A percentile compares a stretch with the other conserved stretches of the same genome.
Conservation (phyloP, 1,139 yeast species). For the Taphrina confusa region DNA sequence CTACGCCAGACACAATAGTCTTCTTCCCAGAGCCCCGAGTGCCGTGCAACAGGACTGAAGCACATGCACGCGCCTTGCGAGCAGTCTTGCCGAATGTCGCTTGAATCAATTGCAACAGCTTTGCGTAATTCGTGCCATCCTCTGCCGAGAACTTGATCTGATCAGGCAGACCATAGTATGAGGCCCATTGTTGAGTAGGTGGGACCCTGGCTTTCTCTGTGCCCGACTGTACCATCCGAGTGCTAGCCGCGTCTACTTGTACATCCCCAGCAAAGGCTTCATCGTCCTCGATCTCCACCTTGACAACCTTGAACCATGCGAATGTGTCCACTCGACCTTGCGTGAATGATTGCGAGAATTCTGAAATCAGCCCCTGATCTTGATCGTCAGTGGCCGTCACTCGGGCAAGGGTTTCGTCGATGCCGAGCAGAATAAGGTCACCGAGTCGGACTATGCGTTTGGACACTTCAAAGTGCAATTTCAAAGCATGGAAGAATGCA, state of each 20-base stretch:
- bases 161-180: constrained; percentile 51
- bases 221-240: constrained; percentile 71
- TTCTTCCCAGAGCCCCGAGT: constrained; percentile 80
- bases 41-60: constrained; percentile 67
- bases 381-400: constrained; percentile 49
- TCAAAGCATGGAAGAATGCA: constrained; percentile 63
- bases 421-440: constrained; percentile 73
- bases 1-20: constrained; percentile 58
- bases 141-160: background rate
- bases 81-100: constrained; percentile 45
- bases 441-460: constrained; percentile 61
- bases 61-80: constrained; percentile 42
- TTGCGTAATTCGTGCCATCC: constrained; percentile 27
- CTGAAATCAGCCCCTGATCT: constrained; percentile 42
- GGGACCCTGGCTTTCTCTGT: constrained; percentile 35
- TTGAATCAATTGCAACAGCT: constrained; percentile 45
- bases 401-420: constrained; percentile 70
- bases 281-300: constrained; percentile 49
- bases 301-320: constrained; percentile 77
- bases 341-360: constrained; percentile 35
- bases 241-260: constrained; percentile 63
- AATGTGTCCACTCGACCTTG: constrained; percentile 67
- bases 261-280: constrained; percentile 44
- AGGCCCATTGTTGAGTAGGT: constrained; percentile 53
- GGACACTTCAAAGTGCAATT: constrained; percentile 60